These are phyloP conservation scores for Cerrena zonata DNA, from an alignment of 1,284 basidiomycete species.

Conservation along the genomic window DNA sequence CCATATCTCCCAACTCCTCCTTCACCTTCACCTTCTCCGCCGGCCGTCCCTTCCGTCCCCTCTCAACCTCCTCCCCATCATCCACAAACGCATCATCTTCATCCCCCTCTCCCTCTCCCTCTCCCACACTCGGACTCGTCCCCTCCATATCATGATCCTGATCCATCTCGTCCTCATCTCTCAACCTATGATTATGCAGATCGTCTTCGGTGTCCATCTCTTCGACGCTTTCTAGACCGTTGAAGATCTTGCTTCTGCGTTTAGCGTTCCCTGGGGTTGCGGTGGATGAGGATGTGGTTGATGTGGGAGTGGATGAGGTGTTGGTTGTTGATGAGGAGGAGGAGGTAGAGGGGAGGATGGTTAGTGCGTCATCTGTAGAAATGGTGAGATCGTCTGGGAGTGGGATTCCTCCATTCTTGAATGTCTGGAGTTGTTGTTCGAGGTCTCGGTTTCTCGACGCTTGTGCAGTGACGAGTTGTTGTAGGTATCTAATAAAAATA, in stretches of 20 bases:
- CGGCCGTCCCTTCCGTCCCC: slow-evolving; percentile 27
- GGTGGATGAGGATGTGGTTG: neutral
- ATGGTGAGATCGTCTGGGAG: slow-evolving; percentile 8
- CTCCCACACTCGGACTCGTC: slow-evolving; percentile 18
- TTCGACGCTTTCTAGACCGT: slow-evolving; percentile 27
- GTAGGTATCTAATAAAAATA: slow-evolving; percentile 75
- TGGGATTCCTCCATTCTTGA: slow-evolving; percentile 26
- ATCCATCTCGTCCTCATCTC: slow-evolving; percentile 7
- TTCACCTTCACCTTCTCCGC: slow-evolving; percentile 27
- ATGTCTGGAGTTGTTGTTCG: slow-evolving; percentile 55
- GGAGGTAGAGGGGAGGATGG: neutral
- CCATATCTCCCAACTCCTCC: slow-evolving; percentile 23
- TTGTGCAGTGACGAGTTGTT: slow-evolving; percentile 76
- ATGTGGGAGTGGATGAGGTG: neutral
- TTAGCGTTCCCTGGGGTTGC: slow-evolving; percentile 2
- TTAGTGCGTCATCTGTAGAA: slow-evolving; percentile 4
- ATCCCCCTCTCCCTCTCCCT: slow-evolving; percentile 17
- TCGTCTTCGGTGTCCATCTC: slow-evolving; percentile 25
- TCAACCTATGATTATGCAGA: neutral
- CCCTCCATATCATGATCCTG: slow-evolving; percentile 22
- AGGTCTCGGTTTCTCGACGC: slow-evolving; percentile 71
- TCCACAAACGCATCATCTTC: slow-evolving; percentile 9
- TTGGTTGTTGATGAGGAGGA: slow-evolving; percentile 2
- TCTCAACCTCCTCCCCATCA: slow-evolving; percentile 22
- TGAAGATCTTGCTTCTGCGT: slow-evolving; percentile 21